Base-by-base conservation (phyloP, 75 land plant species). In the Azolla pinnata region DNA sequence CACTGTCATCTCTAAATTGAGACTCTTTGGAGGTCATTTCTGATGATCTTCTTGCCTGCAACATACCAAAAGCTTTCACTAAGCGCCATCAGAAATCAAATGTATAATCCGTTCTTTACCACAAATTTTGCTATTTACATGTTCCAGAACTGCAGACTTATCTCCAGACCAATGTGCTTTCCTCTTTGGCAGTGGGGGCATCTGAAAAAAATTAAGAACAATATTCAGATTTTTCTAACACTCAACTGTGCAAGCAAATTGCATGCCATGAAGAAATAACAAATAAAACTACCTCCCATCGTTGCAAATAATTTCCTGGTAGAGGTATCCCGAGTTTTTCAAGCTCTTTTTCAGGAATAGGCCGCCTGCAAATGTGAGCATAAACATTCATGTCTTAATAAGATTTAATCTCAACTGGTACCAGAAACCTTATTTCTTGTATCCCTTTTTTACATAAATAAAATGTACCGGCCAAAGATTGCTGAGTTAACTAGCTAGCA, bases 281-380 rank as follows among this genome's bases (percentile, higher is more conserved):
- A n/a, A 23, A 3, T 38, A 44, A 16, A 17, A 3, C 10, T 44
- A 93, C 90, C 87, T 85, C 65, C 75, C 59, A 79, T 12, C 98
- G 84, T 51, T 75, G 60, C 98, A 83, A 83, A 56, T 93, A 93
- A 25, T 59, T 76, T 20, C 93, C 97, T 30, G 98, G 98, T 29
- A 83, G 76, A 28, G 90, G 79, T 59, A 93, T 93, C 3, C 98
- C 98, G 25, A 93, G 96, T 64, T 75, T 85, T 44, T 81, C 79
- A 67, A 93, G 61, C 34, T 83, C 96, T 23, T 89, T 93, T 26
- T 61, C 68, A 9, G 98, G 98, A 38, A 93, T 81, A 16, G 81
- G 87, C 17, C 81, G 84, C 76, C 97, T 92, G 64, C 45, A 31
- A 21, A n/a, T n/a, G n/a, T n/a, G n/a, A n/a, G n/a, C n/a, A n/a